A percentile compares a stretch with the other conserved stretches of the same genome.
Evolutionary conservation across 1,284 basidiomycete species (phyloP).

Genomic region (Cryptococcus jaspeensis): DNA sequence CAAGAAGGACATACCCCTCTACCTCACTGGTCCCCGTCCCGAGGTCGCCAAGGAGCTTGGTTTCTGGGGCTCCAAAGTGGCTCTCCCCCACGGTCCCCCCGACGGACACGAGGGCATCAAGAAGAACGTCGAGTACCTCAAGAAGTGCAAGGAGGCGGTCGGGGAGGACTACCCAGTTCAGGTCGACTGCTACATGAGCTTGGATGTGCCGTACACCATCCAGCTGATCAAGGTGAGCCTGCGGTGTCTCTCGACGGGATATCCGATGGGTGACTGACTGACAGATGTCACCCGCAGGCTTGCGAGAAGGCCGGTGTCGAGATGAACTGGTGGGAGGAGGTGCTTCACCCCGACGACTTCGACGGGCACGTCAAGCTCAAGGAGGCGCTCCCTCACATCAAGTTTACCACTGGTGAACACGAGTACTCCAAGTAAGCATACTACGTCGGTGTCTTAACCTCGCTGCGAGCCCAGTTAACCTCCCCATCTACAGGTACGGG

Average conservation of each 20-base stretch:
- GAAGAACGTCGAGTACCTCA: constrained; percentile 57
- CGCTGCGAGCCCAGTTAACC: background rate
- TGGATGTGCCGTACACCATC: constrained; percentile 55
- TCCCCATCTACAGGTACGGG: constrained; percentile 43
- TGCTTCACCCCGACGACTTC: constrained; percentile 56
- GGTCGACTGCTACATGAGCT: constrained; percentile 58
- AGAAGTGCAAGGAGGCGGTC: constrained; percentile 53
- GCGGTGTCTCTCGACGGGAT: background rate
- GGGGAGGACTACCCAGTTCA: constrained; percentile 55
- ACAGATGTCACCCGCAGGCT: constrained; percentile 16
- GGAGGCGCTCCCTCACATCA: constrained; percentile 54
- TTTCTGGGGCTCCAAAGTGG: constrained; percentile 58
- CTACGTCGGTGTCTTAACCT: background rate
- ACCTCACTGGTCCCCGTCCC: constrained; percentile 57
- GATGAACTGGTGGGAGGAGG: constrained; percentile 60
- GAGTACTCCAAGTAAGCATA: constrained; percentile 53
- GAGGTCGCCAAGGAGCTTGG: constrained; percentile 55
- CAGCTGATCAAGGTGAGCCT: constrained; percentile 51
- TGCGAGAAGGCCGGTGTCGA: constrained; percentile 55
- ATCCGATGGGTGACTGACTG: constrained; percentile 14
- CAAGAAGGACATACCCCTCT: constrained; percentile 56
- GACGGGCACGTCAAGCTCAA: constrained; percentile 55
- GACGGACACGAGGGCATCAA: constrained; percentile 55
- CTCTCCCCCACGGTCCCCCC: constrained; percentile 56
- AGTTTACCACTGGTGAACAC: constrained; percentile 60